Conservation (phyloP, 108 stramenopile species). For the Skeletonema menzelii region DNA sequence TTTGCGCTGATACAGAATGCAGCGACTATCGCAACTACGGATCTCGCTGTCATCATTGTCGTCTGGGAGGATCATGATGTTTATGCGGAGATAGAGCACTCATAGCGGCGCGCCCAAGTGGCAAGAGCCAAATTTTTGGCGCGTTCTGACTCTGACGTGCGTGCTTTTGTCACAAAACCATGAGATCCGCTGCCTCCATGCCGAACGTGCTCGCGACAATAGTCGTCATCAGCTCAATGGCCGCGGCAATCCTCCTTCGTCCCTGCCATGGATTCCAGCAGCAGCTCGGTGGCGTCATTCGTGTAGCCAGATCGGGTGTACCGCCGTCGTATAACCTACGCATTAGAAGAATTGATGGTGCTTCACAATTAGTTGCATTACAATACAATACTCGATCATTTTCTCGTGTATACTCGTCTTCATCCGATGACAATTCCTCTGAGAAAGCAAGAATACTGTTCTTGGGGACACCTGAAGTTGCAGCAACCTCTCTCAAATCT, state of each 20-base stretch:
- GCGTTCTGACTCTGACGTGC: neutral
- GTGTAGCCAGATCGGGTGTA: neutral
- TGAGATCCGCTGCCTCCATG: neutral
- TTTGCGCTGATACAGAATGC: neutral
- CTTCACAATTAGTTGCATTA: neutral
- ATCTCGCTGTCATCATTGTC: neutral
- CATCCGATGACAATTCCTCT: neutral
- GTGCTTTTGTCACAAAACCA: neutral
- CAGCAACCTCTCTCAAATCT: slow-evolving; percentile 82
- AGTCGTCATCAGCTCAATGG: slow-evolving; percentile 18
- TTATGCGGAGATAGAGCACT: no score
- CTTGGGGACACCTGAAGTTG: slow-evolving; percentile 96
- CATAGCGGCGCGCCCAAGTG: no score
- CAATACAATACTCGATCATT: neutral
- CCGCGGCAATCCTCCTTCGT: neutral
- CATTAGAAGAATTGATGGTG: neutral
- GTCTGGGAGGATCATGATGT: neutral
- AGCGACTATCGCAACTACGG: neutral
- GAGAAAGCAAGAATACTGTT: slow-evolving; percentile 83
- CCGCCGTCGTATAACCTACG: neutral
- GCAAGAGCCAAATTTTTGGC: no score
- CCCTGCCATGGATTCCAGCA: slow-evolving; percentile 26
- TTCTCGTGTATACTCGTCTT: slow-evolving; percentile 10
- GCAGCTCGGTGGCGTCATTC: neutral
- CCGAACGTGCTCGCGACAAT: slow-evolving; percentile 12